Base-by-base conservation (phyloP, 805 yeast genomes). In the Barnettozyma salicaria region DNA sequence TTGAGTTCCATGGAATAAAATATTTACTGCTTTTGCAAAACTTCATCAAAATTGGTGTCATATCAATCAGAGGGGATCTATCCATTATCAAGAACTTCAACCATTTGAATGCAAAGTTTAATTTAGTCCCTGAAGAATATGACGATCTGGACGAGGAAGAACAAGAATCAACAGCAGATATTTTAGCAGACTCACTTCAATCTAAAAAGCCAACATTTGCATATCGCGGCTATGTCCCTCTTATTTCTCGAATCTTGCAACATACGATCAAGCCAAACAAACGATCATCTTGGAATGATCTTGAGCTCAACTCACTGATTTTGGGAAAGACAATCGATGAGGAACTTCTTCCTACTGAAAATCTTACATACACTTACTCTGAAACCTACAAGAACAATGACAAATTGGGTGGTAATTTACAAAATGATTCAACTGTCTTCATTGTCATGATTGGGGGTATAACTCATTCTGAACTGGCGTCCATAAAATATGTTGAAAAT, bases 141-240 rank as follows among this genome's bases (percentile, higher is more conserved):
- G n/a, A n/a, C n/a, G n/a, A n/a, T n/a, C n/a, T n/a, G n/a, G 42
- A 36, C 3, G 39, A 40, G 12, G 31, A 40, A 5, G 34, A 34
- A 14, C 43, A 41, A 16, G 19, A n/a, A 21, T 18, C 32, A 12
- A 18, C 30, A 16, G 18, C 13, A 14, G 34, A 24, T 13, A 10
- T 25, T 7, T 7, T 22, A 2, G 27, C 23, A 6, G 24, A 30
- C 9, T 19, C 23, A 7, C n/a, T 36, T 4, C 58, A 66, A 36
- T 75, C 77, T 22, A 63, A 64, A 19, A 65, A 63, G 36, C 70
- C 78, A 4, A 62, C 79, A 1, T 82, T 78, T 53, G 77, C 87
- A 1, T 76, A 83, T 42, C 82, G 96, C 5, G 92, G 95, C 1
- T 82, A 76, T 21, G 82, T 87, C 0, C 97, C 98, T 3, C 56